Base-by-base conservation (phyloP, 2,329 filamentous ascomycete species). In the Sclerotinia sclerotiorum region DNA sequence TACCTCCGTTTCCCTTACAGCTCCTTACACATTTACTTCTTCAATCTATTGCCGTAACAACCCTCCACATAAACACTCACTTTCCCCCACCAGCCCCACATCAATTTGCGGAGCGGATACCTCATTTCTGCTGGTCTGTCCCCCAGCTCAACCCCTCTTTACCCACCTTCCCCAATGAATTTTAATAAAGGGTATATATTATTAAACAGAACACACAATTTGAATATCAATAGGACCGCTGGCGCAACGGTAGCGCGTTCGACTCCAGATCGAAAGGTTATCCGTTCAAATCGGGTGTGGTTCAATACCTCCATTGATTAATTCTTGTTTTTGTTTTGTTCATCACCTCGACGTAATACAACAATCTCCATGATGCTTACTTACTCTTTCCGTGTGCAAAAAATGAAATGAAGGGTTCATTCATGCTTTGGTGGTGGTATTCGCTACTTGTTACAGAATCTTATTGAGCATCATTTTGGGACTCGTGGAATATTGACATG, bases 191-290 rank as follows among this genome's bases (percentile, higher is more conserved):
- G 13, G 0, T 39, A 49, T 19, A 62, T 62, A 51, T 7, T 5
- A 0, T 1, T 0, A 48, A 32, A n/a, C 0, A 6, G 17, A 11
- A 0, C n/a, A n/a, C n/a, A n/a, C n/a, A n/a, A n/a, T n/a, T n/a
- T n/a, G 2, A 0, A 0, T 0, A 42, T 63, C 32, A 63, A 51
- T 39, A 63, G 60, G 66, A 69, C 68, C 66, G 69, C 69, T 70
- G 69, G 69, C 69, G 71, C 71, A 72, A 72, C 71, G 71, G 71
- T 72, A 72, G 70, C 72, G 72, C 72, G 72, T 73, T 71, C 72
- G 74, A 73, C 71, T 76, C 74, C 74, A 76, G 74, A 76, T 70
- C 74, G 72, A 74, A 76, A 76, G 74, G 74, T 76, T 76, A 70
- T 75, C 74, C 70, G 74, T 75, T 75, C 74, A 75, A 76, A 76